Conservation (phyloP, 2,329 filamentous ascomycete species). For the Bipolaris zeicola region DNA sequence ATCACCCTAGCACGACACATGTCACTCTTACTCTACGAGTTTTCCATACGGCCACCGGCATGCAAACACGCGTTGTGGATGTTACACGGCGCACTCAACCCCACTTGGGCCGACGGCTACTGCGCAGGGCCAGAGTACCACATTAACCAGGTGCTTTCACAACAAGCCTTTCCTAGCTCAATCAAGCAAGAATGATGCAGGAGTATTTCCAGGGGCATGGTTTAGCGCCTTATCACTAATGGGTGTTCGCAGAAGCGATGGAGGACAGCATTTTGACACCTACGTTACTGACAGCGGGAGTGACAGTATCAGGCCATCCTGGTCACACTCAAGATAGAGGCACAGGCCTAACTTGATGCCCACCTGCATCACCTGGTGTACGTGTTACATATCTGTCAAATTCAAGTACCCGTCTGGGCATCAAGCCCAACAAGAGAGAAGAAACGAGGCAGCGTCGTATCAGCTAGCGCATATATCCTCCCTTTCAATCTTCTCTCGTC, state of each 20-base stretch:
- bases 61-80: constrained; percentile 36
- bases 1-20: constrained; percentile 14
- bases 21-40: constrained; percentile 23
- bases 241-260: constrained; percentile 35
- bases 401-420: constrained; percentile 32
- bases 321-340: constrained; percentile 21
- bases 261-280: constrained; percentile 40
- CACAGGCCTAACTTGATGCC: constrained; percentile 17
- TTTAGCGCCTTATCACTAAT: constrained; percentile 30
- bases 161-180: constrained; percentile 26
- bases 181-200: constrained; percentile 27
- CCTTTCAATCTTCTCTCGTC: constrained; percentile 20
- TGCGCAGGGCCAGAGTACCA: constrained; percentile 40
- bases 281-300: constrained; percentile 42
- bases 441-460: constrained; percentile 24
- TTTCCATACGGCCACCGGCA: constrained; percentile 36
- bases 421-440: constrained; percentile 15
- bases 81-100: constrained; percentile 32
- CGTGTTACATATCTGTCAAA: constrained; percentile 40
- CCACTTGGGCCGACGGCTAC: constrained; percentile 39
- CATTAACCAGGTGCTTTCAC: constrained; percentile 27
- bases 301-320: constrained; percentile 35
- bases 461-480: constrained; percentile 31
- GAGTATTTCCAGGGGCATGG: constrained; percentile 36
- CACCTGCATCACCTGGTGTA: constrained; percentile 22